Conservation (phyloP, 1,284 basidiomycete species). For the Cronartium quercuum region DNA sequence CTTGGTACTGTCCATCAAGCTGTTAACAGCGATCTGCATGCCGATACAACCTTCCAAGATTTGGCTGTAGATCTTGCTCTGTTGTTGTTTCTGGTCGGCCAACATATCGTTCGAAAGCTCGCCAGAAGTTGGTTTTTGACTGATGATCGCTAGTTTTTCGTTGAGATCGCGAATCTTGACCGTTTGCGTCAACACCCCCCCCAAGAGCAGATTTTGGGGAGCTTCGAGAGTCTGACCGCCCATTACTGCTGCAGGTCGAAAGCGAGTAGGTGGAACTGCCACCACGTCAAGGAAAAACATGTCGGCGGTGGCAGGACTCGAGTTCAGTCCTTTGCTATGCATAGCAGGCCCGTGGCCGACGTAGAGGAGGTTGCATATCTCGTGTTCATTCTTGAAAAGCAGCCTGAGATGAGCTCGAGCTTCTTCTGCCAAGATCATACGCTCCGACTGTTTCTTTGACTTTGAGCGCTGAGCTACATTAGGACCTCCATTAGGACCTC, state of each 20-base stretch:
- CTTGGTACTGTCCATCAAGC: conserved; percentile 94
- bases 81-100: conserved; percentile 43
- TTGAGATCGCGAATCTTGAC: conserved; percentile 75
- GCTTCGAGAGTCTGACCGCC: conserved; percentile 92
- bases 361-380: conserved; percentile 79
- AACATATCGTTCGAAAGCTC: conserved; percentile 42
- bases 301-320: conserved; percentile 61
- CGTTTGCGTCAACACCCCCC: conserved; percentile 72
- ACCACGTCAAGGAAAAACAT: conserved; percentile 97
- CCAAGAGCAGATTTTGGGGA: conserved; percentile 89
- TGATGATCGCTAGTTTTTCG: conserved; percentile 60
- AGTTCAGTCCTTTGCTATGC: conserved; percentile 39
- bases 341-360: conserved; percentile 77
- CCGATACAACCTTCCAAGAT: conserved; percentile 79
- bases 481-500: conserved; percentile 55
- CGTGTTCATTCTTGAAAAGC: conserved; percentile 75
- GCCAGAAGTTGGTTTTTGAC: conserved; percentile 56
- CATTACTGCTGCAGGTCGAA: conserved; percentile 88
- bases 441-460: conserved; percentile 69
- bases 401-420: conserved; percentile 85
- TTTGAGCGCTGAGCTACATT: conserved; percentile 66
- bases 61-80: conserved; percentile 60
- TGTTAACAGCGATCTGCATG: conserved; percentile 91
- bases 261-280: conserved; percentile 86
- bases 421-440: conserved; percentile 82